These are phyloP conservation scores for Musa schizocarpa DNA, from an alignment of 176 grass and related monocot species.

Conservation along the genomic window DNA sequence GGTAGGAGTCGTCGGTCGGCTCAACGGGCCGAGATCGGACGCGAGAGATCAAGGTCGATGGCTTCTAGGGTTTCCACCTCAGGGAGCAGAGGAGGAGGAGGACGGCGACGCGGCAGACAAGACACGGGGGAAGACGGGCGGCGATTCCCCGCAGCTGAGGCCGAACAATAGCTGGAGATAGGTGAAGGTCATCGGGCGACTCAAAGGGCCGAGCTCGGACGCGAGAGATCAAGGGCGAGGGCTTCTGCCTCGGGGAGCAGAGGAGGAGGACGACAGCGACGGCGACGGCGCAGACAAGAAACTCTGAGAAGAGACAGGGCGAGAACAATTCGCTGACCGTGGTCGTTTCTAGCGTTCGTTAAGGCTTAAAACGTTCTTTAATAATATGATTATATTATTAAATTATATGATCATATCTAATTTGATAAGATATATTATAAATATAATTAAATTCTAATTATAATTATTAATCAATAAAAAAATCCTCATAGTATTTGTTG, in stretches of 20 bases:
- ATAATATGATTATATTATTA: no score
- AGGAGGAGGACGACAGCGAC: background rate
- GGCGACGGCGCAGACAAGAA: background rate
- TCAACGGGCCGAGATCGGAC: background rate
- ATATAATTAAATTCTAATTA: no score
- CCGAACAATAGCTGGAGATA: constrained; percentile 42
- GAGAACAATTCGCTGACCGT: no score
- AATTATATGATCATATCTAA: no score
- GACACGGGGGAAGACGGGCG: background rate
- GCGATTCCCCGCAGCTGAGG: constrained; percentile 3
- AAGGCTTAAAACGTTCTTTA: no score
- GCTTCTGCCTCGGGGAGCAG: background rate
- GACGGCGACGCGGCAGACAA: background rate
- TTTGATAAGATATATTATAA: no score
- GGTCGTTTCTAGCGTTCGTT: no score
- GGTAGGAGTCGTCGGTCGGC: background rate
- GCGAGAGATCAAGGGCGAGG: background rate
- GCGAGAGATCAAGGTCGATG: background rate
- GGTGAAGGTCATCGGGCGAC: background rate
- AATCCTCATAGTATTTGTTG: no score
- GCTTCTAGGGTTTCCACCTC: background rate
- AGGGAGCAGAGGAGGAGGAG: background rate
- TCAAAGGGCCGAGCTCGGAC: background rate
- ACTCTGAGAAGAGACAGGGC: no score
- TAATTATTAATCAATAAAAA: no score